Percentiles rank a stretch among this genome's conserved stretches.
Conservation (phyloP, 2,329 filamentous ascomycete species). For the Aspergillus costaricaensis region DNA sequence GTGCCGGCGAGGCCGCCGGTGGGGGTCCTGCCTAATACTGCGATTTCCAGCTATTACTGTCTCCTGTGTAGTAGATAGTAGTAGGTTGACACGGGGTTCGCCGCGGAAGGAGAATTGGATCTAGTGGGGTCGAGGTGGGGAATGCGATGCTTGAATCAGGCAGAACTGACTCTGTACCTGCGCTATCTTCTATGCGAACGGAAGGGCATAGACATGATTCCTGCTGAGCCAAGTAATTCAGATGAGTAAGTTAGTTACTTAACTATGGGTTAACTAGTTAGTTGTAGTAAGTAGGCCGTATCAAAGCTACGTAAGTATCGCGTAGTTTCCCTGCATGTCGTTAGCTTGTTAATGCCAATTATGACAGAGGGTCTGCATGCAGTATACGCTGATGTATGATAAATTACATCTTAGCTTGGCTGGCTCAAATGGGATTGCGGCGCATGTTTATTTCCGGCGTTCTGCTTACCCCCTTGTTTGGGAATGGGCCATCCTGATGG, state of each 20-base stretch:
- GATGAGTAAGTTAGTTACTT: not conserved
- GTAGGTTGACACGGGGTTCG: not conserved
- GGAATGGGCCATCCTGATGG: conserved; percentile 7
- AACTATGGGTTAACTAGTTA: no score
- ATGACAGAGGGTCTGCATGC: conserved; percentile 3
- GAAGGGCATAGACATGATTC: not conserved
- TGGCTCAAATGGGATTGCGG: not conserved
- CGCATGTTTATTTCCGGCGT: conserved; percentile 1
- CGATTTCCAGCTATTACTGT: not conserved
- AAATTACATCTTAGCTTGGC: not conserved
- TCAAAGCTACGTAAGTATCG: not conserved
- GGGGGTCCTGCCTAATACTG: not conserved
- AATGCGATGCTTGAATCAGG: not conserved
- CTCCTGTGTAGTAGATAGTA: not conserved
- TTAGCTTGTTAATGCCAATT: not conserved
- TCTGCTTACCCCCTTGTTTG: not conserved
- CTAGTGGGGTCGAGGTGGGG: not conserved
- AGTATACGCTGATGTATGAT: not conserved
- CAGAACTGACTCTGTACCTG: not conserved
- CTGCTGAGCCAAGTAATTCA: not conserved
- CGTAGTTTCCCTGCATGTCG: not conserved
- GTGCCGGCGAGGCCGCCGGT: not conserved
- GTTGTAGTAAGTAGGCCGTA: not conserved
- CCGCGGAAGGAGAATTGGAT: not conserved
- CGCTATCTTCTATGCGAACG: not conserved